Base-by-base conservation (phyloP, 257 asterid genomes). In the Perilla frutescens region DNA sequence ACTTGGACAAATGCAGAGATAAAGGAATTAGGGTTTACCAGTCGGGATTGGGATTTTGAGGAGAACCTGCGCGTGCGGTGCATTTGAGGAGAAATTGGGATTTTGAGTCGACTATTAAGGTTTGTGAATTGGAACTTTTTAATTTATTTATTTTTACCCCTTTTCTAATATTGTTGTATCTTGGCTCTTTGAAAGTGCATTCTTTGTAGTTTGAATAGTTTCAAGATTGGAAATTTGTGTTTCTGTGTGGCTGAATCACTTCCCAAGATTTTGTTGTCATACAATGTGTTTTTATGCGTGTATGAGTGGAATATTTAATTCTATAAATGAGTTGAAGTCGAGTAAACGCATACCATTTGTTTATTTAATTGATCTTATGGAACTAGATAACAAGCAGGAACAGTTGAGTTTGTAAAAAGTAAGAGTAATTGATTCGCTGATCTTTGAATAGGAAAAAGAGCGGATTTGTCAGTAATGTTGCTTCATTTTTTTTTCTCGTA, bases 21-120 rank as follows among this genome's bases (percentile, higher is more conserved):
- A 20, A 20, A 20, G 20, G 84, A 83, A 62, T 82, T 81, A 54
- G 58, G 68, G 66, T 57, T 88, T 84, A 32, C 1, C 87, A 20
- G 26, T 20, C 0, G 26, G 0, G 26, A 20, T 39, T 59, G 79
- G 7, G 88, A 85, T 20, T 20, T 20, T 20, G 26, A 20, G 26
- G 26, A 20, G 26, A 20, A 20, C 26, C 26, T 20, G 26, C 26
- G 26, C 26, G 26, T 20, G 26, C 26, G 26, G 26, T 20, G 26
- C 26, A 20, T 20, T 20, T 20, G 26, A 20, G 26, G 26, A 20
- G 26, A 20, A 20, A 20, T 20, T 20, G 26, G 26, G 26, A 20
- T 20, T 20, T 20, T 20, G 26, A 20, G 26, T 20, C 26, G 26
- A 20, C 26, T 20, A 20, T 1, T 20, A 20, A 20, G 96, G 96